These are phyloP conservation scores for Aspergillus chevalieri DNA, from an alignment of 2,329 filamentous ascomycete genomes.

Conservation along the genomic window DNA sequence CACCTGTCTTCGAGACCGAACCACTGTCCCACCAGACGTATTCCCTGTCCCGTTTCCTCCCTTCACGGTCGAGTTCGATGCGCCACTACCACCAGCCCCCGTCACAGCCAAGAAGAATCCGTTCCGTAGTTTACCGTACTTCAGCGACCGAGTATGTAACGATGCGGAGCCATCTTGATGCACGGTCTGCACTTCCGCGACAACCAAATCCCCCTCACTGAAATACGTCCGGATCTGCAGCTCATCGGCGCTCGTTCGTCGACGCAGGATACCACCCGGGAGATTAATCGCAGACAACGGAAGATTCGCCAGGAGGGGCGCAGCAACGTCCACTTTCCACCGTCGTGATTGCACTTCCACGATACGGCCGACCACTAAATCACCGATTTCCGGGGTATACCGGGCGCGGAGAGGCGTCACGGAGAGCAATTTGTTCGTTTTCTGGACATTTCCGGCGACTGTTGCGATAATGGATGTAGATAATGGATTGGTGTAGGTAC, in stretches of 20 bases:
- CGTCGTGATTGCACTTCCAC: constrained; percentile 87
- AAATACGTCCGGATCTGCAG: constrained; percentile 97
- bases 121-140: constrained; percentile 93
- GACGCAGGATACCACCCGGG: constrained; percentile 83
- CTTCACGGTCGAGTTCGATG: constrained; percentile 32
- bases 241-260: constrained; percentile 91
- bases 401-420: constrained; percentile 84
- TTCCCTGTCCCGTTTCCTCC: constrained; percentile 29
- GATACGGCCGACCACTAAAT: constrained; percentile 88
- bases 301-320: constrained; percentile 75
- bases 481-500: constrained; percentile 66
- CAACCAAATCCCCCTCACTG: constrained; percentile 84
- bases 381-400: constrained; percentile 93
- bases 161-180: constrained; percentile 79
- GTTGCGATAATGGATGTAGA: constrained; percentile 72
- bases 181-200: constrained; percentile 89
- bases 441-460: constrained; percentile 80
- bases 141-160: constrained; percentile 81
- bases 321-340: constrained; percentile 93
- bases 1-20: constrained; percentile 75
- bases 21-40: constrained; percentile 53
- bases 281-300: constrained; percentile 89
- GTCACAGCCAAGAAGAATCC: constrained; percentile 79
- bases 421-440: constrained; percentile 94
- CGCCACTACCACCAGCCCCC: constrained; percentile 67